Base-by-base conservation (phyloP, 2,329 filamentous ascomycete genomes). In the Monilinia aucupariae region DNA sequence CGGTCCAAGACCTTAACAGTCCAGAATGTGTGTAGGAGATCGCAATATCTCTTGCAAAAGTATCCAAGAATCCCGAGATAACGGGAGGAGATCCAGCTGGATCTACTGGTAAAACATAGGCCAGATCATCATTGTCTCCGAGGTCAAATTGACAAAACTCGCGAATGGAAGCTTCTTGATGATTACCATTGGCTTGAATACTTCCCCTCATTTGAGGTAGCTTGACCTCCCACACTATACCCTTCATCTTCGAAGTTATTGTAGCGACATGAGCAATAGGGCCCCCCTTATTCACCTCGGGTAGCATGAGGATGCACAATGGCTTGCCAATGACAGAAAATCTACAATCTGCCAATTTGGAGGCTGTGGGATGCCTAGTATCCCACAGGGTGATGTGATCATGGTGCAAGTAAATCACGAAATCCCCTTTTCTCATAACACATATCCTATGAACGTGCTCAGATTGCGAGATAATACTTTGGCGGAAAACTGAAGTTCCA, bases 1-100 rank as follows among this genome's bases (percentile, higher is more conserved):
- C 90, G 4, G 92, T 92, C 91, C 92, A 96, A 47, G 92, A 93
- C 65, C 89, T 86, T 50, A 96, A 82, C 7, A 87, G 78, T 0
- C 92, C 92, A 12, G 81, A 82, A 27, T 84, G 80, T 0, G 89
- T 93, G 73, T 94, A 96, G 0, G 92, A 94, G 32, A 96, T 85
- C 15, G 91, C 91, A 56, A 96, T 85, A 72, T 96, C 92, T 47
- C 88, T 85, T 13, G 91, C 89, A 74, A 96, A 96, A 0, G 90
- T 84, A 74, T 96, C 92, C 39, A 96, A 81, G 66, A 92, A 96
- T 0, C 88, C 90, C 4, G 90, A 90, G 13, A 86, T 83, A 3
- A 87, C 81, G 1, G 87, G 84, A 47, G 83, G 79, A 13, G 88
- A 86, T 1, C 92, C 92, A 1, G 91, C 92, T 58, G 92, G 91